Evolutionary conservation across 352 stramenopile species (phyloP).

Genomic region (Phytophthora hybrid): DNA sequence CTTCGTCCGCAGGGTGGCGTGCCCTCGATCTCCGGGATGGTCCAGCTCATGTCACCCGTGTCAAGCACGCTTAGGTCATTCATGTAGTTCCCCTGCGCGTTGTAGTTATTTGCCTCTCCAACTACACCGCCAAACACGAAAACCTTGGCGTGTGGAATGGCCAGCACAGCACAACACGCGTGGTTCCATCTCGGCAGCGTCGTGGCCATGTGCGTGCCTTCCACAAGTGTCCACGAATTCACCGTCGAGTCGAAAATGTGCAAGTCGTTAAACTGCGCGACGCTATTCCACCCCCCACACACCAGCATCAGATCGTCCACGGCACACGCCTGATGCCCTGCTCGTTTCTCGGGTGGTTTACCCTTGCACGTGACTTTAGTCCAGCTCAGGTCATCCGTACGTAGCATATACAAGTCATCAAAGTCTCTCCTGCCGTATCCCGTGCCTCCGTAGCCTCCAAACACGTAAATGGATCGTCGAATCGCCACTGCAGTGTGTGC

Average conservation of each 20-base stretch:
- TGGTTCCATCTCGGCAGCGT: conserved; percentile 96
- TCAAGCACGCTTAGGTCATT: conserved; percentile 95
- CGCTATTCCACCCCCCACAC: conserved; percentile 96
- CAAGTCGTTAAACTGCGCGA: conserved; percentile 96
- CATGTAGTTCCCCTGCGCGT: conserved; percentile 80
- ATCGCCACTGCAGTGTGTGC: conserved; percentile 92
- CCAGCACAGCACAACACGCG: conserved; percentile 91
- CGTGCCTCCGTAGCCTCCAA: conserved; percentile 95
- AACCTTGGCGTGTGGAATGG: conserved; percentile 96
- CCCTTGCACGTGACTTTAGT: conserved; percentile 88
- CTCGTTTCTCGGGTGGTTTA: conserved; percentile 90
- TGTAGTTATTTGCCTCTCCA: conserved; percentile 90
- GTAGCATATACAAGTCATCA: conserved; percentile 92
- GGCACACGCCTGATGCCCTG: conserved; percentile 92
- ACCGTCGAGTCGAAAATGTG: conserved; percentile 92
- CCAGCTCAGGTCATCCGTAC: conserved; percentile 90
- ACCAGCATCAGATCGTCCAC: conserved; percentile 94
- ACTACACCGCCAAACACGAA: conserved; percentile 97
- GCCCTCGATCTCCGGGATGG: conserved; percentile 80
- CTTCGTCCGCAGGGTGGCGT: conserved; percentile 86
- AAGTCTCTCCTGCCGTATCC: conserved; percentile 94
- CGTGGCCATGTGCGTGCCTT: conserved; percentile 76
- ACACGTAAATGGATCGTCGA: conserved; percentile 89
- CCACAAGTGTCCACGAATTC: conserved; percentile 87
- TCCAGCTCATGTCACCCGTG: conserved; percentile 93